These are phyloP conservation scores for Cladosporium austrohemisphaericum DNA, from an alignment of 2,329 filamentous ascomycete genomes.

Conservation along the genomic window DNA sequence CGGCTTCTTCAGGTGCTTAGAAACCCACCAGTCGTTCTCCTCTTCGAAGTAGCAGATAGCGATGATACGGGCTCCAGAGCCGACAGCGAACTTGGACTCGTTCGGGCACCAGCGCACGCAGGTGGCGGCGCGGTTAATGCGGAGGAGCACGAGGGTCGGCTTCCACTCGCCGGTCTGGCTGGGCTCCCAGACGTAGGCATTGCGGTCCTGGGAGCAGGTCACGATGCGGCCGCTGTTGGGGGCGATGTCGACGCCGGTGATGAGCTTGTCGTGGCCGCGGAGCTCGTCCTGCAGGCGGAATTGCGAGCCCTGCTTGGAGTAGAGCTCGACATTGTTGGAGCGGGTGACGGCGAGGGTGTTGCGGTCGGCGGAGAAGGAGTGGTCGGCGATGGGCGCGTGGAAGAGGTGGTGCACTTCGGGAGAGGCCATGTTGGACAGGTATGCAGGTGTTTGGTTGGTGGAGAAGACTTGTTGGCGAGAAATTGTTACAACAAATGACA, in stretches of 20 bases:
- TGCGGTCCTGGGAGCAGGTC: constrained; percentile 96
- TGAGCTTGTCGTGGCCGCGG: constrained; percentile 93
- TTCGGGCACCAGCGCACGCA: constrained; percentile 97
- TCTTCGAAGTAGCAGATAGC: constrained; percentile 98
- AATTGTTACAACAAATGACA: constrained; percentile 48
- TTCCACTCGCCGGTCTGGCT: constrained; percentile 87
- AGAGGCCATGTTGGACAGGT: constrained; percentile 62
- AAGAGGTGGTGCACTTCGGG: constrained; percentile 96
- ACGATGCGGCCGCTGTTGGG: constrained; percentile 88
- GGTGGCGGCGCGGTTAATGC: constrained; percentile 94
- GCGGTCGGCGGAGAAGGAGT: constrained; percentile 94
- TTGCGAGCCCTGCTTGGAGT: constrained; percentile 65
- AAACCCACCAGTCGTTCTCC: constrained; percentile 99
- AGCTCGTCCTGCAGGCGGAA: constrained; percentile 88
- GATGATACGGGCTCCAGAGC: constrained; percentile 91
- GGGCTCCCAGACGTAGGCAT: constrained; percentile 96
- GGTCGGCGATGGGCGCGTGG: constrained; percentile 92
- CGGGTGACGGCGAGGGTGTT: constrained; percentile 84
- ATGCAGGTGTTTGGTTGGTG: background rate
- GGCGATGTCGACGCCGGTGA: constrained; percentile 94
- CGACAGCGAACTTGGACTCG: constrained; percentile 96
- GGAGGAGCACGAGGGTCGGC: constrained; percentile 90
- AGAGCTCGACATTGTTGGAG: constrained; percentile 87
- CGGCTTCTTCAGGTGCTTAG: constrained; percentile 98
- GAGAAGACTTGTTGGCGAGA: background rate